Evolutionary conservation across 257 asterid genomes (phyloP).

Genomic region (Coffea canephora): DNA sequence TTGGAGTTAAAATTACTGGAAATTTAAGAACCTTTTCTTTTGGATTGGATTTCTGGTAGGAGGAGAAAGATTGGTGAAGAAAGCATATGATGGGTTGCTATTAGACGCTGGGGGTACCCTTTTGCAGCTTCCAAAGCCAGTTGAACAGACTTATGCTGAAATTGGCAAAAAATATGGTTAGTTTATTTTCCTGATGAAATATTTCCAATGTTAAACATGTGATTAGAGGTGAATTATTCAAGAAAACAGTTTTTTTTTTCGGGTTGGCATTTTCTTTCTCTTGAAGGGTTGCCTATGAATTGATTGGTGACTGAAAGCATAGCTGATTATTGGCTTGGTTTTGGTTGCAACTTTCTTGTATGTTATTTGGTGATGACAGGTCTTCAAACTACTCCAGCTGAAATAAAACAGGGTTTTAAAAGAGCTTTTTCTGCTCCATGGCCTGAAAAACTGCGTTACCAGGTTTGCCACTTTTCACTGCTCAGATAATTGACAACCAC

Average conservation of each 20-base stretch:
- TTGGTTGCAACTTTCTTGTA: neutral
- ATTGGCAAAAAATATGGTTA: slow-evolving; percentile 81
- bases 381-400: slow-evolving; percentile 53
- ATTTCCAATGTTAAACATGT: neutral
- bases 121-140: slow-evolving; percentile 78
- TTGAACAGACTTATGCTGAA: slow-evolving; percentile 62
- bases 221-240: too few species aligned
- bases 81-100: slow-evolving; percentile 70
- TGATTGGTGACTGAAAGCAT: neutral
- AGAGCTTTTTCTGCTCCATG: slow-evolving; percentile 88
- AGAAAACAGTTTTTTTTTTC: too few species aligned
- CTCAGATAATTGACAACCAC: neutral
- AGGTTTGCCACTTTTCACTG: slow-evolving; percentile 42
- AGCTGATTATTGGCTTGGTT: neutral
- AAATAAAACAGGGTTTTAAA: slow-evolving; percentile 82
- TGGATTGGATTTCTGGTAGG: slow-evolving; percentile 24
- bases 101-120: slow-evolving; percentile 96
- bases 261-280: too few species aligned
- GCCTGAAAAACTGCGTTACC: slow-evolving; percentile 91
- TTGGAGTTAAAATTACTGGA: neutral
- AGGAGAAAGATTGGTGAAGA: slow-evolving; percentile 34
- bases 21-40: neutral
- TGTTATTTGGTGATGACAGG: slow-evolving; percentile 40
- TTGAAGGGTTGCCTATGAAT: neutral
- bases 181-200: neutral